Base-by-base conservation (phyloP, 2,329 filamentous ascomycete genomes). In the Thermothelomyces thermophilus region DNA sequence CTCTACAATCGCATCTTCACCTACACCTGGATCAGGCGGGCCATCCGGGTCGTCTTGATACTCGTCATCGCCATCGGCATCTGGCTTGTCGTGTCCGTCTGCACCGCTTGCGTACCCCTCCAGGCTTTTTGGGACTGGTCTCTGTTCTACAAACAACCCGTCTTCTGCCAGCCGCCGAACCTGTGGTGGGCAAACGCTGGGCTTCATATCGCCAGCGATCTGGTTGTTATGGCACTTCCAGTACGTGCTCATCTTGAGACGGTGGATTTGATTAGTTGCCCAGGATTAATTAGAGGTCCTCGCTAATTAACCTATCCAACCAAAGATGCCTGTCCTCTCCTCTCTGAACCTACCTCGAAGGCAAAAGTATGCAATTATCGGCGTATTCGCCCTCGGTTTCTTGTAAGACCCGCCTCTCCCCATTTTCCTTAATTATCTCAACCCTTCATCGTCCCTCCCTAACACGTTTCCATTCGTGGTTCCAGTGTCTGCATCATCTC, bases 401-500 rank as follows among this genome's bases (percentile, higher is more conserved):
- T 60, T 60, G 59, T 61, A 42, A 47, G 59, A 47, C 10, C 24
- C 24, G 24, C 24, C 9, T n/a, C 8, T 8, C n/a, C n/a, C n/a
- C n/a, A n/a, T n/a, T n/a, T n/a, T n/a, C n/a, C n/a, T n/a, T n/a
- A n/a, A 16, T 9, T n/a, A 5, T 9, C 26, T 13, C 17, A 1
- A 24, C 17, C 24, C 6, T 20, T 11, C 2, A 11, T 41, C 16
- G 10, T 8, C 20, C 6, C 10, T 33, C 5, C 11, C 45, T 50
- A 16, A 53, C 51, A 1, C 16, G n/a, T 10, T n/a, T 10, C n/a
- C 14, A 17, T 14, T 30, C 24, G 16, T 28, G 40, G 5, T n/a
- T 14, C n/a, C 30, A 69, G 67, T 30, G 65, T 69, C 45, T 69
- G 65, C 56, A 54, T 63, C 41, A 57, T 70, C 40, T 66, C 67